Conservation (phyloP, 495 filamentous ascomycete species). For the Terfezia claveryi region DNA sequence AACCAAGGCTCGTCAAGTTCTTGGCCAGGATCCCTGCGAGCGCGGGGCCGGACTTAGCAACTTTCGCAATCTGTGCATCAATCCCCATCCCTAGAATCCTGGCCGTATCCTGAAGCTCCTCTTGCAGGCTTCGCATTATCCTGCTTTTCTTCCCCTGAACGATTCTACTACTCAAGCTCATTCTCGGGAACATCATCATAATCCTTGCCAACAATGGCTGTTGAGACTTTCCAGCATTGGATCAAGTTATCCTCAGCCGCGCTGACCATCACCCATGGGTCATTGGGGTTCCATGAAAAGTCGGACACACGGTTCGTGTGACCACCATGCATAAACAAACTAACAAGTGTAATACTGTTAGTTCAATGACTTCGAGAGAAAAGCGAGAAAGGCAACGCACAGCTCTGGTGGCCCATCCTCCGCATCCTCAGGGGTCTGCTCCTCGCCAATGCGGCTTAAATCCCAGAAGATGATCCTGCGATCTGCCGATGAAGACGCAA, state of each 20-base stretch:
- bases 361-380: slow-evolving; percentile 6
- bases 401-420: slow-evolving; percentile 93
- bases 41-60: too few relatives aligned
- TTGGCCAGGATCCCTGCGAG: too few relatives aligned
- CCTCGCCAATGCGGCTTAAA: slow-evolving; percentile 67
- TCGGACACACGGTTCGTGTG: slow-evolving; percentile 92
- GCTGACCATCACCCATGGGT: slow-evolving; percentile 84
- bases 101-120: too few relatives aligned
- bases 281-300: slow-evolving; percentile 91
- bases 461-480: slow-evolving; percentile 94
- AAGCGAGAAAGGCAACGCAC: slow-evolving; percentile 29
- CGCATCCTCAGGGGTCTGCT: slow-evolving; percentile 84
- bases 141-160: too few relatives aligned
- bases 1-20: too few relatives aligned
- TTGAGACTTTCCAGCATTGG: slow-evolving; percentile 89
- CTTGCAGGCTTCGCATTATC: too few relatives aligned
- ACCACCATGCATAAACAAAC: slow-evolving; percentile 95
- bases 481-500: slow-evolving; percentile 82
- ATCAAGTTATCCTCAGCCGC: slow-evolving; percentile 94
- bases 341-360: slow-evolving; percentile 17
- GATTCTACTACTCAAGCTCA: slow-evolving; percentile 35
- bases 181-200: slow-evolving; percentile 53
- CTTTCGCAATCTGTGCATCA: too few relatives aligned
- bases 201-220: slow-evolving; percentile 69
- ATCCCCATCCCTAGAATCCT: too few relatives aligned